A percentile compares a stretch with the other conserved stretches of the same genome.
phyloP scores from a whole-genome alignment of 441 rosid species.

The Euphorbia corollata region DNA sequence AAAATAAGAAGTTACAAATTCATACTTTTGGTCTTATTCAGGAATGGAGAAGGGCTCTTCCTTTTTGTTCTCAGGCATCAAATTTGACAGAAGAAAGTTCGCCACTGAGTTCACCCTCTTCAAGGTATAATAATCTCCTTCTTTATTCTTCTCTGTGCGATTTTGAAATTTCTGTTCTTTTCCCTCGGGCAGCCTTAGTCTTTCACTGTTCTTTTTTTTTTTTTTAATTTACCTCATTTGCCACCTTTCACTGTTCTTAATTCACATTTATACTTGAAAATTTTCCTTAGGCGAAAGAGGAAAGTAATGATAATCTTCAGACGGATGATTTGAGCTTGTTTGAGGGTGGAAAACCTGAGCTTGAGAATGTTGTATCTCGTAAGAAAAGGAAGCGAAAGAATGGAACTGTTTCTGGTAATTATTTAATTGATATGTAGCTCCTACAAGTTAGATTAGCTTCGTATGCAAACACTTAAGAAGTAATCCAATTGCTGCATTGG shows the following conservation, averaged over 20 bases:
- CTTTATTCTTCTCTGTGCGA: background rate
- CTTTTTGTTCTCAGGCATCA: slow-evolving; percentile 70
- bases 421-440: background rate
- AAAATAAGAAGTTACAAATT: background rate
- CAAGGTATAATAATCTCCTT: slow-evolving; percentile 32
- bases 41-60: slow-evolving; percentile 53
- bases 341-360: slow-evolving; percentile 29
- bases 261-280: slow-evolving; percentile 1
- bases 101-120: slow-evolving; percentile 57
- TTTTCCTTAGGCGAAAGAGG: slow-evolving; percentile 35
- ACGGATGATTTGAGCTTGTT: slow-evolving; percentile 31
- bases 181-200: background rate
- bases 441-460: background rate
- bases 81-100: slow-evolving; percentile 55
- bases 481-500: background rate
- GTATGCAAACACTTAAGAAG: too few relatives aligned
- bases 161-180: slow-evolving; percentile 1
- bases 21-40: background rate
- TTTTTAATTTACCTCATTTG: too few relatives aligned
- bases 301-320: slow-evolving; percentile 24
- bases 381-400: slow-evolving; percentile 61
- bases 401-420: slow-evolving; percentile 38
- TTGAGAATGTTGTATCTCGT: slow-evolving; percentile 24
- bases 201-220: background rate
- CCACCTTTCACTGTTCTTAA: background rate